phyloP scores from a whole-genome alignment of 176 grass and related monocot species.

The Avena sativa region DNA sequence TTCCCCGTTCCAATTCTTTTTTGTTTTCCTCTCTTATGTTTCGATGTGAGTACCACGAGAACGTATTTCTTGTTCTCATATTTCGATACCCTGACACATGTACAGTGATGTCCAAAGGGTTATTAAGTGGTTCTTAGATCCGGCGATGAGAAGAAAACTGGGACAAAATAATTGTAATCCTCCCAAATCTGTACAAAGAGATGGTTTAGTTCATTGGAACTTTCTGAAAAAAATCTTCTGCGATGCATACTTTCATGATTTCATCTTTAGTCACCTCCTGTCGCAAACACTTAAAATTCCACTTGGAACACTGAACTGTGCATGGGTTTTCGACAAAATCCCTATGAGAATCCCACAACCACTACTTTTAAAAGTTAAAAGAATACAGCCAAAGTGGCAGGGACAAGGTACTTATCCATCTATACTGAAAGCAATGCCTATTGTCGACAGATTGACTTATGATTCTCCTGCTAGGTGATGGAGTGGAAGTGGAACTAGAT shows the following conservation, averaged over 20 bases:
- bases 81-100: slow-evolving; percentile 44
- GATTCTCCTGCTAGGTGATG: background rate
- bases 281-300: background rate
- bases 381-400: background rate
- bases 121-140: slow-evolving; percentile 37
- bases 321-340: background rate
- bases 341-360: background rate
- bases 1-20: slow-evolving; percentile 40
- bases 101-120: slow-evolving; percentile 39
- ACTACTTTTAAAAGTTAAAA: background rate
- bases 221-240: background rate
- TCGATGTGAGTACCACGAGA: slow-evolving; percentile 52
- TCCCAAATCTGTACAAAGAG: slow-evolving; percentile 53
- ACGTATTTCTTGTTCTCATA: slow-evolving; percentile 25
- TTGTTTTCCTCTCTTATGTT: slow-evolving; percentile 46
- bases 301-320: background rate
- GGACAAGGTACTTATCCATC: background rate
- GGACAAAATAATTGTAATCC: slow-evolving; percentile 36
- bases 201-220: slow-evolving; percentile 26
- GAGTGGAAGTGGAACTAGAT: background rate
- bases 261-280: background rate
- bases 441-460: background rate
- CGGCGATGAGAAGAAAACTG: slow-evolving; percentile 40
- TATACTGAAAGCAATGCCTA: background rate
- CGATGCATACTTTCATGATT: background rate